Conservation (phyloP, 768 basidiomycete species). For the Mycena maculata region DNA sequence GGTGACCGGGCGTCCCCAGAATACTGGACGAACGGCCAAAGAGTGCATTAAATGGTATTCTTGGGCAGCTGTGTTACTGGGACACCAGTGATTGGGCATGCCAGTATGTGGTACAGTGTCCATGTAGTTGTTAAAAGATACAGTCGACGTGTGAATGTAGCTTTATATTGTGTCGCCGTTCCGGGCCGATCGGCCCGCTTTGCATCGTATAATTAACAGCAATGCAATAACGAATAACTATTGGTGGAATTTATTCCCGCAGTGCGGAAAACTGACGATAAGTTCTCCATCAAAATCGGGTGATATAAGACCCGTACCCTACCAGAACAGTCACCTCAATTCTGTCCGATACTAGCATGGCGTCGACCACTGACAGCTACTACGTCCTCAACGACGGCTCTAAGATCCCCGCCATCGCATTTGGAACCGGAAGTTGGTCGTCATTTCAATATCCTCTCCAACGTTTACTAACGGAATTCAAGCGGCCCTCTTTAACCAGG, state of each 20-base stretch:
- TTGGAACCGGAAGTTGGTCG: slow-evolving; percentile 63
- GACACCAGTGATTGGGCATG: slow-evolving; percentile 54
- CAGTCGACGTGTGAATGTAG: not conserved
- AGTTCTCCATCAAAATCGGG: too few relatives aligned
- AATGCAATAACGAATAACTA: too few relatives aligned
- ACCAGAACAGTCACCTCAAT: too few relatives aligned
- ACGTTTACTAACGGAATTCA: not conserved
- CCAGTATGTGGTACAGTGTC: slow-evolving; percentile 69
- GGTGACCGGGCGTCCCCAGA: slow-evolving; percentile 70
- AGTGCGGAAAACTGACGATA: too few relatives aligned
- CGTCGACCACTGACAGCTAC: slow-evolving; percentile 22
- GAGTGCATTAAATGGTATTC: slow-evolving; percentile 67
- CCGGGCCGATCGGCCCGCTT: not conserved
- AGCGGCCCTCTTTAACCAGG: slow-evolving; percentile 57
- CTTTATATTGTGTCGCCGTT: slow-evolving; percentile 39
- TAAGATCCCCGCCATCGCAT: slow-evolving; percentile 66
- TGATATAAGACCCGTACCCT: too few relatives aligned
- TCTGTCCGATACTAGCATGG: slow-evolving; percentile 5
- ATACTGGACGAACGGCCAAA: slow-evolving; percentile 69
- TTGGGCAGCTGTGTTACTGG: slow-evolving; percentile 70
- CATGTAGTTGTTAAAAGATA: slow-evolving; percentile 77
- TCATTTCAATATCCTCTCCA: not conserved
- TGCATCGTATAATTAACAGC: too few relatives aligned
- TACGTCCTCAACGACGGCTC: slow-evolving; percentile 67
- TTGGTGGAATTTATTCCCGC: too few relatives aligned